phyloP scores from a whole-genome alignment of 2,329 filamentous ascomycete genomes.

The Neofusicoccum laricinum region DNA sequence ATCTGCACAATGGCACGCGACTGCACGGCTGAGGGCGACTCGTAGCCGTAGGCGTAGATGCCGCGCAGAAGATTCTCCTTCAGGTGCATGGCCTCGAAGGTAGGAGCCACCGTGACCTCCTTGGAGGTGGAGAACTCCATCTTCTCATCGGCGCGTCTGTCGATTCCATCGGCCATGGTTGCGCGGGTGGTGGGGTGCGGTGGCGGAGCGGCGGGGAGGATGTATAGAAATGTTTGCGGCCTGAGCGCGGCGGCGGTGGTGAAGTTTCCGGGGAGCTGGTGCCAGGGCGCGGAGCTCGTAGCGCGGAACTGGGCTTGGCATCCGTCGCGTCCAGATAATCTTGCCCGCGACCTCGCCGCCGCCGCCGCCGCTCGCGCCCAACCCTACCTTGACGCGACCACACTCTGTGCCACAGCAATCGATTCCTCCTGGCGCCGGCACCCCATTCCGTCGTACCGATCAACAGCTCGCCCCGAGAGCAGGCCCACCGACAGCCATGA shows the following conservation, averaged over 20 bases:
- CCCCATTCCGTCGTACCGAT: neutral
- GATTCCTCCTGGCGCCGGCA: neutral
- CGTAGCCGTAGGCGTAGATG: conserved; percentile 98
- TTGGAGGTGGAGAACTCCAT: conserved; percentile 99
- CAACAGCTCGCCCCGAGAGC: neutral
- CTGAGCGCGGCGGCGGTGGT: conserved; percentile 12
- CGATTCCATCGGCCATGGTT: conserved; percentile 88
- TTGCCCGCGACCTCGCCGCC: conserved; percentile 4
- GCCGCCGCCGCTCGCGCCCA: neutral
- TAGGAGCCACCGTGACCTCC: conserved; percentile 92
- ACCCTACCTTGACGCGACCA: neutral
- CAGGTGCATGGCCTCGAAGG: conserved; percentile 72
- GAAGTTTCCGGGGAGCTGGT: conserved; percentile 9
- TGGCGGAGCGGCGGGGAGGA: neutral
- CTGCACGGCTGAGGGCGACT: conserved; percentile 96
- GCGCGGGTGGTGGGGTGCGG: neutral
- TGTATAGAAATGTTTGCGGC: conserved; percentile 5
- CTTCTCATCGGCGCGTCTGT: conserved; percentile 89
- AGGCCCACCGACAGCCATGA: conserved; percentile 51
- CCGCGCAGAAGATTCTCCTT: conserved; percentile 97
- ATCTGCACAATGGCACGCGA: conserved; percentile 98
- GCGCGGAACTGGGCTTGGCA: conserved; percentile 3
- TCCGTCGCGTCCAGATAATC: conserved; percentile 3
- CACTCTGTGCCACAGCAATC: neutral
- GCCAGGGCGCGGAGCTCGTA: neutral